A percentile compares a stretch with the other conserved stretches of the same genome.
phyloP scores from a whole-genome alignment of 495 filamentous ascomycete species.

The Tuber indicum region DNA sequence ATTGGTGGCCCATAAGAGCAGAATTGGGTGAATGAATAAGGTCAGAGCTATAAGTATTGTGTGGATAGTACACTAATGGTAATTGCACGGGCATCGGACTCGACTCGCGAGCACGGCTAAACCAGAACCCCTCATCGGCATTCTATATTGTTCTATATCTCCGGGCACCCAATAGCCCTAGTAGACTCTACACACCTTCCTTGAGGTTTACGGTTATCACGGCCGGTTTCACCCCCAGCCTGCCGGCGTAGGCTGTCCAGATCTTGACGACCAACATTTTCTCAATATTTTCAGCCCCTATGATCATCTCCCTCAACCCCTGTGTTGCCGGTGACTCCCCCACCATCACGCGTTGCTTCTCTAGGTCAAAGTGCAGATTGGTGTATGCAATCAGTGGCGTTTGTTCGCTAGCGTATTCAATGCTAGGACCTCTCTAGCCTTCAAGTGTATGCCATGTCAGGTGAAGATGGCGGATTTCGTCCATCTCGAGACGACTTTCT shows the following conservation, averaged over 20 bases:
- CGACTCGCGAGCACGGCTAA: conserved; percentile 80
- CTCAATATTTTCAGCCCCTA: conserved; percentile 71
- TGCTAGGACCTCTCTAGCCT: conserved; percentile 54
- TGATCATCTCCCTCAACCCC: conserved; percentile 74
- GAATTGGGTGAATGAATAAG: too few species aligned
- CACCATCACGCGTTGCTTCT: conserved; percentile 55
- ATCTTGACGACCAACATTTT: conserved; percentile 73
- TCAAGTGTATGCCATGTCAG: conserved; percentile 78
- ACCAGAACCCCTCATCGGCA: conserved; percentile 84
- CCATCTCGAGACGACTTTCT: conserved; percentile 72
- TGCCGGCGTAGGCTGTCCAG: conserved; percentile 66
- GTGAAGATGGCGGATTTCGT: conserved; percentile 83
- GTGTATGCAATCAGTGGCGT: conserved; percentile 74
- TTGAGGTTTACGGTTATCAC: conserved; percentile 86
- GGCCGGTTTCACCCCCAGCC: conserved; percentile 66
- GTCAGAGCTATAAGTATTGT: too few species aligned
- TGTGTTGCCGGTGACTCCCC: conserved; percentile 39
- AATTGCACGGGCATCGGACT: conserved; percentile 80
- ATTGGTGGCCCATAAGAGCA: too few species aligned
- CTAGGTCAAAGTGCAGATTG: conserved; percentile 80
- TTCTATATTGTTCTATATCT: conserved; percentile 71
- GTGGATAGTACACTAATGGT: conserved; percentile 81
- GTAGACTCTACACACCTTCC: conserved; percentile 73
- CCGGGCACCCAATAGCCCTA: conserved; percentile 75
- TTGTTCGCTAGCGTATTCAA: conserved; percentile 73